Evolutionary conservation across 1,284 basidiomycete genomes (phyloP), one percentile per base, ranked within the genome.

Genomic region (Quambalaria eucalypti): DNA sequence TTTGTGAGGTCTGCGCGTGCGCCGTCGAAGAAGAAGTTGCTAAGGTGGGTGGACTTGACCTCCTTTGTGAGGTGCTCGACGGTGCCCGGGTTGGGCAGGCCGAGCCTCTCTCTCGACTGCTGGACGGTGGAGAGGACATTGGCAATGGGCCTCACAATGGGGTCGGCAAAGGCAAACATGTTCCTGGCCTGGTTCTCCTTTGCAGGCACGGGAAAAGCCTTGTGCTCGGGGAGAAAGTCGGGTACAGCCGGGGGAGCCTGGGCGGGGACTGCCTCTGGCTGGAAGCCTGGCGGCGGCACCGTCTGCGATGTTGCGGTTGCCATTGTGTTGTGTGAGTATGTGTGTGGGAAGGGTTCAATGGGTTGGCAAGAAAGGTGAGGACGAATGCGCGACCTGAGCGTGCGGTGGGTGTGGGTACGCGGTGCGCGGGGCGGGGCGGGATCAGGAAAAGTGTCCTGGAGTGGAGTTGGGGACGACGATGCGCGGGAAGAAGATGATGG

Each of bases 21-120:
- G 63, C 95, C 95, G 80, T 99, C 95, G 77, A 97, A 98, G 76
- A 92, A 85, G 79, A 87, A 93, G 81, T 96, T 96, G 60, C 85
- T 87, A 60, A 96, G 79, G 76, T 90, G 90, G 19, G 90, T 93
- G 60, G 90, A 78, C 78, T 70, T 72, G 36, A 70, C 69, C 52
- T 73, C 69, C 16, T 62, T 55, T 54, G 71, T 70, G 38, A 75
- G 62, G 21, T 61, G 55, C 58, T 75, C 73, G 33, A 71, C 65
- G 3, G 71, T 71, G 49, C 73, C 73, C 3, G 69, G 69, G 60
- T 66, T 71, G 47, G 73, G 65, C 40, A 75, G 63, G 26, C 61
- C 62, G 28, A 75, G 65, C 31, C 52, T 58, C 8, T 56, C 59
- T 29, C 71, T 62, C 21, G 64, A 65, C 42, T 72, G 65, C 33